Base-by-base conservation (phyloP, 1,139 yeast genomes). In the Yamadazyma dendronema region DNA sequence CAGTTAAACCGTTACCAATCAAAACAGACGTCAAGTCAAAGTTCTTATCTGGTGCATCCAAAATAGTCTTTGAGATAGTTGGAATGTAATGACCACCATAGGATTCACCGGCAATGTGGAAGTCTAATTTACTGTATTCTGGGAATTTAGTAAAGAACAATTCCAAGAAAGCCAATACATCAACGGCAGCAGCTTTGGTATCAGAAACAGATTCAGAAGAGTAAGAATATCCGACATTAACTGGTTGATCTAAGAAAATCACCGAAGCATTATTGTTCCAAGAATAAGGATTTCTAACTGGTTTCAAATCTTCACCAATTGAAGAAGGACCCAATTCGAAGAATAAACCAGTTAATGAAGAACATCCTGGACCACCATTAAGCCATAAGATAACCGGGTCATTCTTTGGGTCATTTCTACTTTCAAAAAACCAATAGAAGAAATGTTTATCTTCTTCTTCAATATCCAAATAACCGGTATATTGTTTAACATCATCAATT, bases 51-150 rank as follows among this genome's bases (percentile, higher is more conserved):
- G 61, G 60, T 58, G 88, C 95, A 17, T 80, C 73, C 54, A 89
- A 66, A 50, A 92, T 90, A 64, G 90, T 96, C 35, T 83, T 66
- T 16, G 97, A 96, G 60, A 92, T 86, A 8, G 81, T 90, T 23
- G 97, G 98, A 50, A 92, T 89, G 64, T 92, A 92, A 62, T 92
- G 97, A 46, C 98, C 98, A 39, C 96, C 98, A 59, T 92, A 92
- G n/a, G 96, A 87, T 67, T 92, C 97, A 52, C 97, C 98, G 33
- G 97, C 95, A 64, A 92, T 89, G 65, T 90, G 97, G 83, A 92
- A 89, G 28, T 50, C 49, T 43, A 77, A 72, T 27, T 76, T 63
- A 34, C 74, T 63, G 66, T 84, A 88, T 65, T 90, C 79, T 31
- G 97, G 95, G 77, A 89, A 92, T 59, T 86, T 87, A 62, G 84